These are phyloP conservation scores for Acer negundo DNA, from an alignment of 345 rosid genomes.

Conservation along the genomic window DNA sequence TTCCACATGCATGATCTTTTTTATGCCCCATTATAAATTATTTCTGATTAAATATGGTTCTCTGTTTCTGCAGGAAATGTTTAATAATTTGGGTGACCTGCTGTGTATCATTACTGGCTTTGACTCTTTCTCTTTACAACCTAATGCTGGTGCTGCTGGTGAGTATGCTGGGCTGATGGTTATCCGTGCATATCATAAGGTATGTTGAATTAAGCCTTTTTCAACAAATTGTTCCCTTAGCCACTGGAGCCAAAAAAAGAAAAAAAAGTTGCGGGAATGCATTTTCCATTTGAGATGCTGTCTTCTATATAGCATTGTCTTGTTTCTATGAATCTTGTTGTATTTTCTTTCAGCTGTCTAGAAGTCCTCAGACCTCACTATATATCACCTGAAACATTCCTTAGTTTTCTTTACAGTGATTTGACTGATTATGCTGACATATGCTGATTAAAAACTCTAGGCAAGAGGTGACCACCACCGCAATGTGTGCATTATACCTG, in stretches of 20 bases:
- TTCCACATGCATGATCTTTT: neutral
- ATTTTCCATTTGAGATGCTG: no score
- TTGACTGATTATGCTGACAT: constrained; percentile 3
- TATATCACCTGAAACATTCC: neutral
- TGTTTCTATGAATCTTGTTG: neutral
- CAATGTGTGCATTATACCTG: constrained; percentile 96
- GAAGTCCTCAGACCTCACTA: neutral
- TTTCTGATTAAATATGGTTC: constrained; percentile 21
- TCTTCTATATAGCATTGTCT: neutral
- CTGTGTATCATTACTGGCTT: constrained; percentile 93
- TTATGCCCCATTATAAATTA: constrained; percentile 10
- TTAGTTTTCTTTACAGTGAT: neutral
- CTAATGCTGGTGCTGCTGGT: constrained; percentile 98
- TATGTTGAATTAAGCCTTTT: constrained; percentile 27
- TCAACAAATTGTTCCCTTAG: neutral
- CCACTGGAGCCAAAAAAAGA: neutral
- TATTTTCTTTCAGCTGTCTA: neutral
- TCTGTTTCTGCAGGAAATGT: constrained; percentile 79
- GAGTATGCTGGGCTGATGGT: constrained; percentile 99
- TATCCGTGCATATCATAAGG: constrained; percentile 95
- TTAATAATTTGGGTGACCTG: constrained; percentile 74
- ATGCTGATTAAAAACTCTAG: constrained; percentile 43
- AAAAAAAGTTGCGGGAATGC: no score
- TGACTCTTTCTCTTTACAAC: constrained; percentile 98
- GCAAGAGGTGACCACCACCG: constrained; percentile 97